phyloP scores from a whole-genome alignment of 1,139 yeast species.

The Sugiyamaella neomexicana region DNA sequence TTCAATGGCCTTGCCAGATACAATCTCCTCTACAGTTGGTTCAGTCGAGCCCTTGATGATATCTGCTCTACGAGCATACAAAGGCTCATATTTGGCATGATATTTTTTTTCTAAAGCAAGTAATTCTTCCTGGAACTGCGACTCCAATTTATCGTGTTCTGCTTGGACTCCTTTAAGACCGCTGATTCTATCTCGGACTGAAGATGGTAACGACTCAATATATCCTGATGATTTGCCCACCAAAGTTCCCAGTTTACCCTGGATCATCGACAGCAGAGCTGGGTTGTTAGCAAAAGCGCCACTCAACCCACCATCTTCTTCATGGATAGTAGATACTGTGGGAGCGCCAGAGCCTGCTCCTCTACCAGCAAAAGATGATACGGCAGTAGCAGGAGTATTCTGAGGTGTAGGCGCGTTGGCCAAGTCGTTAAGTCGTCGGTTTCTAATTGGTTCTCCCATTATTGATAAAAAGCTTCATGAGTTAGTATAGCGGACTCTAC shows the following conservation, averaged over 20 bases:
- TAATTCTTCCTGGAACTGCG: conserved; percentile 87
- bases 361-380: conserved; percentile 68
- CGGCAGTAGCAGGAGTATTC: conserved; percentile 92
- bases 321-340: conserved; percentile 73
- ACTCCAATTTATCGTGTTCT: conserved; percentile 79
- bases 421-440: conserved; percentile 64
- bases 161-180: conserved; percentile 86
- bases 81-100: conserved; percentile 70
- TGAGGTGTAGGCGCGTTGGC: conserved; percentile 98
- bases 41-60: conserved; percentile 71
- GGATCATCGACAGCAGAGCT: conserved; percentile 78
- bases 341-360: conserved; percentile 54
- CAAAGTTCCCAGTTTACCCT: conserved; percentile 81
- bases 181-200: conserved; percentile 71
- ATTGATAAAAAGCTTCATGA: background rate
- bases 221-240: conserved; percentile 90
- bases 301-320: conserved; percentile 48
- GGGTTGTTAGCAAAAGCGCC: conserved; percentile 59
- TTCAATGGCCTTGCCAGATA: conserved; percentile 68
- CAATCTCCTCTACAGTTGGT: conserved; percentile 77
- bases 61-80: conserved; percentile 70
- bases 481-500: no score
- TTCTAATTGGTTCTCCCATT: conserved; percentile 71
- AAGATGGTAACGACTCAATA: conserved; percentile 72
- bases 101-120: conserved; percentile 83